A percentile compares a stretch with the other conserved stretches of the same genome.
phyloP scores from a whole-genome alignment of 164 flowering plant genomes.

The Magnolia kwangsiensis region DNA sequence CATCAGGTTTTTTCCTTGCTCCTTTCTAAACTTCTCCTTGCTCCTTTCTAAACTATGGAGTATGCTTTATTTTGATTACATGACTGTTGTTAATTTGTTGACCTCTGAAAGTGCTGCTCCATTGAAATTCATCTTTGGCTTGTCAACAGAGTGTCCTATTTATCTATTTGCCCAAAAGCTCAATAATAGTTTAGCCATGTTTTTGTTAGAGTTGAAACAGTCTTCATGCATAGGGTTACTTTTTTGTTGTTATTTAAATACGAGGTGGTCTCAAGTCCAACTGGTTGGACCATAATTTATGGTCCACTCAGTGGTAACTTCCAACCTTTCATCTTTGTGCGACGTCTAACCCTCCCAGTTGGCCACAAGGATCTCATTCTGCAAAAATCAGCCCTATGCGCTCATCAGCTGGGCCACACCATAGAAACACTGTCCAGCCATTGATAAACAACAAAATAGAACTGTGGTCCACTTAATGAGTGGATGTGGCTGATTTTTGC shows the following conservation, averaged over 20 bases:
- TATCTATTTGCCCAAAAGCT: background rate
- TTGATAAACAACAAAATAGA: no score
- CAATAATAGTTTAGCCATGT: background rate
- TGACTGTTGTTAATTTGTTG: background rate
- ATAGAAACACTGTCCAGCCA: no score
- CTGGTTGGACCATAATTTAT: no score
- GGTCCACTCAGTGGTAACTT: no score
- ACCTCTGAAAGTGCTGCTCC: background rate
- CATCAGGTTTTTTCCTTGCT: slow-evolving; percentile 43
- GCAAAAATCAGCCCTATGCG: no score
- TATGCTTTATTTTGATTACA: background rate
- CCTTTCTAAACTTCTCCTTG: background rate
- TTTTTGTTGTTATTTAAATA: background rate
- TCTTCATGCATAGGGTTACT: background rate
- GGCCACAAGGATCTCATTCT: no score
- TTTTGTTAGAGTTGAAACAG: background rate
- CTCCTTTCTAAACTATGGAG: background rate
- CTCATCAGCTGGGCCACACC: no score
- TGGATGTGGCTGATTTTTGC: no score
- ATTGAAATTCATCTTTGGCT: background rate
- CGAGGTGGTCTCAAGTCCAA: no score
- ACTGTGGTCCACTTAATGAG: no score
- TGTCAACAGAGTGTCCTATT: background rate
- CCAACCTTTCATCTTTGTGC: no score
- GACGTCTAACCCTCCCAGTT: no score